Conservation (phyloP, 805 yeast genomes). For the Isabelozyma gotoi region DNA sequence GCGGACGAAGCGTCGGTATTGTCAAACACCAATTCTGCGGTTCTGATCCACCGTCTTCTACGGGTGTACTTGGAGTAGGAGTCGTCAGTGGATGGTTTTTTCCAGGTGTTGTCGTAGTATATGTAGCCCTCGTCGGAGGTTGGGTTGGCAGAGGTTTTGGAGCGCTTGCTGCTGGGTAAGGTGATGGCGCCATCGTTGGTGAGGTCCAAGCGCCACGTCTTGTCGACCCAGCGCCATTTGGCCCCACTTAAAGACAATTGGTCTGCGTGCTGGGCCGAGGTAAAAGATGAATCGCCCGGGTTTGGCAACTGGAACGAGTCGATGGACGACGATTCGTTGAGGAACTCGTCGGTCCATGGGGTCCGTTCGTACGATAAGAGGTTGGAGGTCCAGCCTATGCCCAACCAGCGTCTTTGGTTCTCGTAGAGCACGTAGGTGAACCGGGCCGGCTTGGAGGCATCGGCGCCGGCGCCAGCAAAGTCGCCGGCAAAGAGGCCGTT, state of each 20-base stretch:
- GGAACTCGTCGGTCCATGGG: slow-evolving; percentile 95
- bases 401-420: slow-evolving; percentile 95
- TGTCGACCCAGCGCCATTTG: slow-evolving; percentile 94
- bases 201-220: slow-evolving; percentile 85
- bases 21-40: slow-evolving; percentile 73
- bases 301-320: slow-evolving; percentile 81
- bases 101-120: slow-evolving; percentile 93
- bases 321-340: slow-evolving; percentile 79
- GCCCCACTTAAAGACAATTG: slow-evolving; percentile 56
- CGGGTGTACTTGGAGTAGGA: slow-evolving; percentile 88
- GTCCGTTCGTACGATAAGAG: slow-evolving; percentile 89
- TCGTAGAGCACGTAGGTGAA: slow-evolving; percentile 92
- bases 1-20: slow-evolving; percentile 1
- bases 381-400: slow-evolving; percentile 96
- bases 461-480: slow-evolving; percentile 4
- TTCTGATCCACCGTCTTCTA: slow-evolving; percentile 92
- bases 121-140: slow-evolving; percentile 80
- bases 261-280: slow-evolving; percentile 24
- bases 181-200: slow-evolving; percentile 86
- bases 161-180: slow-evolving; percentile 57
- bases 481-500: slow-evolving; percentile 16
- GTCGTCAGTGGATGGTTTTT: slow-evolving; percentile 83
- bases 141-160: slow-evolving; percentile 66
- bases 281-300: slow-evolving; percentile 39
- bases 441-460: slow-evolving; percentile 51